A percentile compares a stretch with the other conserved stretches of the same genome.
These are phyloP conservation scores for Neocucurbitaria cava DNA, from an alignment of 2,329 filamentous ascomycete species.

Conservation along the genomic window DNA sequence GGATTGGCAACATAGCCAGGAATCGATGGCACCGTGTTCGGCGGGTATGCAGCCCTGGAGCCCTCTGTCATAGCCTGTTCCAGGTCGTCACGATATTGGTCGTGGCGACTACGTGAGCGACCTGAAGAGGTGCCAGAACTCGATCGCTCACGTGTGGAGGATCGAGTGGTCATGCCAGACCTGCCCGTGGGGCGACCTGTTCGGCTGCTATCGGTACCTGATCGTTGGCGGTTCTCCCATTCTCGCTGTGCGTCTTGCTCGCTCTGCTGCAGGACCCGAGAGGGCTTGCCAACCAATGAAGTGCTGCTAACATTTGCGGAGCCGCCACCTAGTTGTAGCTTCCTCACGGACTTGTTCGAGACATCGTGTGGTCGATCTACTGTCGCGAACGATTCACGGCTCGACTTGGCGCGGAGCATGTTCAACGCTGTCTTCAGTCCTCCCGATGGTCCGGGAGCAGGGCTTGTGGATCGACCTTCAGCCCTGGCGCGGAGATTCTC, in stretches of 20 bases:
- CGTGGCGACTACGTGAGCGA: conserved; percentile 61
- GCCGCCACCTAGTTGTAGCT: conserved; percentile 63
- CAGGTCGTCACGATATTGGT: conserved; percentile 60
- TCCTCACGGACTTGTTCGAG: conserved; percentile 65
- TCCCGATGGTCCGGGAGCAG: conserved; percentile 42
- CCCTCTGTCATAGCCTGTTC: conserved; percentile 59
- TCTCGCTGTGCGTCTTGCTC: conserved; percentile 47
- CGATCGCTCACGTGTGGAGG: conserved; percentile 59
- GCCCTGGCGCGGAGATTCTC: conserved; percentile 75
- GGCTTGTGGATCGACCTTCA: conserved; percentile 54
- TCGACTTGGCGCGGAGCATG: conserved; percentile 71
- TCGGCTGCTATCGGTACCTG: conserved; percentile 44
- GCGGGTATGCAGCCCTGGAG: conserved; percentile 40
- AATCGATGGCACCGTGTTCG: conserved; percentile 43
- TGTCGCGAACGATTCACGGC: conserved; percentile 68
- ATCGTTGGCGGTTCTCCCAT: conserved; percentile 38
- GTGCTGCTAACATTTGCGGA: conserved; percentile 48
- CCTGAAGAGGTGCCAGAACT: conserved; percentile 61
- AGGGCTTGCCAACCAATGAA: conserved; percentile 42
- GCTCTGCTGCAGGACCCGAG: conserved; percentile 41
- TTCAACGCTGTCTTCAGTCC: conserved; percentile 65
- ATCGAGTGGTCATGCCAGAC: conserved; percentile 51
- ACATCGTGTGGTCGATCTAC: conserved; percentile 51
- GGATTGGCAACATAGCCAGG: conserved; percentile 42
- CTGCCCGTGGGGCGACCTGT: conserved; percentile 36